Base-by-base conservation (phyloP, 2,329 filamentous ascomycete genomes). In the Verticillium longisporum region DNA sequence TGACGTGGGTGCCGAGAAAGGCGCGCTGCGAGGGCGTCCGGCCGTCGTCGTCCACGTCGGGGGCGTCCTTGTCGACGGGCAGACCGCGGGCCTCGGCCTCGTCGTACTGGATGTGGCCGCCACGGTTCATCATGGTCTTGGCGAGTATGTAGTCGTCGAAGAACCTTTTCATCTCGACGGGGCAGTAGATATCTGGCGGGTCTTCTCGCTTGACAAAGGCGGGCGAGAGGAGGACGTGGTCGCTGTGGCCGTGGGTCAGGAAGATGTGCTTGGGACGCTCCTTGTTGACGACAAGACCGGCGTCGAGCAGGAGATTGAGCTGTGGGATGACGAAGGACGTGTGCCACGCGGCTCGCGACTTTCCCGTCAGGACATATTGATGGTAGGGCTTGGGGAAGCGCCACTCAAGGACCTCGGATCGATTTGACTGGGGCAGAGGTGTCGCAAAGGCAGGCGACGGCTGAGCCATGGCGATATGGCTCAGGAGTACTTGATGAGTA, bases 301-400 rank as follows among this genome's bases (percentile, higher is more conserved):
- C 78, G 67, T 82, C 79, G 37, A 82, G 77, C 4, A 81, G 75
- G 32, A 81, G 71, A 61, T 80, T 78, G 58, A 82, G 76, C 63
- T 80, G 76, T 1, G 79, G 79, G 58, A 82, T 75, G 55, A 82
- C 70, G 62, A 82, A 82, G 5, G 78, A 80, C 2, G 79, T 82
- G 68, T 81, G 78, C 79, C 79, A 81, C 14, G 79, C 79, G 6
- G 79, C 79, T 14, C 79, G 76, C 7, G 79, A 81, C 32, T 74
- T 74, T 59, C 79, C 79, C 1, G 78, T 79, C 10, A 82, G 71
- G 4, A 77, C 71, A 60, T 73, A 73, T 56, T 78, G 73, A 58
- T 72, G 69, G 63, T 76, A 72, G 0, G 78, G 78, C 36, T 72
- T 74, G 6, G 79, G 78, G 61, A 81, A 77, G 11, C 68, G 70